Conservation (phyloP, 139 green algal genomes). For the Volvox reticuliferus region DNA sequence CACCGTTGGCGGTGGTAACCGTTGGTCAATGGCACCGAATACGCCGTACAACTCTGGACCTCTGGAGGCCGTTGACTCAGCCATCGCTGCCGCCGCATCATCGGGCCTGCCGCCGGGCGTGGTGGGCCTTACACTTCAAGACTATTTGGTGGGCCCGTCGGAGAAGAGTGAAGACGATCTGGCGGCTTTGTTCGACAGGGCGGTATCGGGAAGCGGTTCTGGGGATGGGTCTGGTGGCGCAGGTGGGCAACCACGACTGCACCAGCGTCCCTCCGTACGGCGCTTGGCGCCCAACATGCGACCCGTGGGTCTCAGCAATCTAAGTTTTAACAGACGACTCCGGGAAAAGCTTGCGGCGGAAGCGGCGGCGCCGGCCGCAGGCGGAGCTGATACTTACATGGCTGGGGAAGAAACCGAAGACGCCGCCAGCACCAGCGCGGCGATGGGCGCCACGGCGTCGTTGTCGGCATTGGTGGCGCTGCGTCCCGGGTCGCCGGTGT, state of each 20-base stretch:
- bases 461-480: background rate
- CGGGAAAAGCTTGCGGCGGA: slow-evolving; percentile 1
- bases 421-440: background rate
- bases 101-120: background rate
- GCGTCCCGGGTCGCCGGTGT: background rate
- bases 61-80: background rate
- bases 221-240: background rate
- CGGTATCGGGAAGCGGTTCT: background rate
- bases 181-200: slow-evolving; percentile 25
- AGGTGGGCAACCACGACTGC: background rate
- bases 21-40: background rate
- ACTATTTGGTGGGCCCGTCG: slow-evolving; percentile 12
- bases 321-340: slow-evolving; percentile 5
- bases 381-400: background rate
- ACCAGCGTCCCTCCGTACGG: background rate
- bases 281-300: slow-evolving; percentile 2
- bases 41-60: background rate
- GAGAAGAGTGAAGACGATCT: slow-evolving; percentile 15
- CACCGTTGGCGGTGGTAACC: background rate
- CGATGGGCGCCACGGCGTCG: background rate
- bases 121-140: slow-evolving; percentile 12
- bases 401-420: background rate
- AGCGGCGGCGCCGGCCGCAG: slow-evolving; percentile 5
- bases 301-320: background rate
- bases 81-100: background rate